Percentiles rank a stretch among this genome's conserved stretches.
phyloP scores from a whole-genome alignment of 1,139 yeast species.

The Protomyces lactucae-debilis region DNA sequence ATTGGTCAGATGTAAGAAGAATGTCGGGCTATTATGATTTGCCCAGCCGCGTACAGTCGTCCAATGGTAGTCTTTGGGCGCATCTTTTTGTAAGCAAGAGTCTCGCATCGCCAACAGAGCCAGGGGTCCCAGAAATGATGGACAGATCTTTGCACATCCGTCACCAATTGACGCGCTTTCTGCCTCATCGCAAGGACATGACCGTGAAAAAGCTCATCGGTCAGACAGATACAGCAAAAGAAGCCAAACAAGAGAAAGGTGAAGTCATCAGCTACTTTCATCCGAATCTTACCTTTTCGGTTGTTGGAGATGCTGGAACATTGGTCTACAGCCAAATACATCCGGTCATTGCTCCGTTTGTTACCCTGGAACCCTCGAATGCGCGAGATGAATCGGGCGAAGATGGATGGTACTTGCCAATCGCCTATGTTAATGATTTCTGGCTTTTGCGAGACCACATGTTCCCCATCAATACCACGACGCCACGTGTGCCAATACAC shows the following conservation, averaged over 20 bases:
- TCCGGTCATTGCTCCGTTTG: conserved; percentile 34
- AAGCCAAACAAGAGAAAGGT: not conserved
- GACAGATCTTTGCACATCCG: conserved; percentile 29
- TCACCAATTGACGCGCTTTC: conserved; percentile 36
- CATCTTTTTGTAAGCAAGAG: conserved; percentile 35
- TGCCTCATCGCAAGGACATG: conserved; percentile 37
- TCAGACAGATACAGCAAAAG: conserved; percentile 32
- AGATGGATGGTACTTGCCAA: conserved; percentile 38
- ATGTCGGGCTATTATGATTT: not conserved
- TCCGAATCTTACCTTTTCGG: conserved; percentile 39
- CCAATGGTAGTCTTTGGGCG: conserved; percentile 39
- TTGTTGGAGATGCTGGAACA: conserved; percentile 33
- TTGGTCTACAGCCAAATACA: conserved; percentile 31
- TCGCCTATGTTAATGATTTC: conserved; percentile 41
- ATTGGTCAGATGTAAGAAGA: conserved; percentile 15
- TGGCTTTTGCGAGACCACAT: conserved; percentile 43
- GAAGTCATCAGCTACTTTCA: conserved; percentile 40
- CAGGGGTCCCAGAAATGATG: conserved; percentile 34
- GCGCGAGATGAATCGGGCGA: conserved; percentile 37
- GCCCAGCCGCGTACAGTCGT: conserved; percentile 26
- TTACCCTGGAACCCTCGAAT: conserved; percentile 36
- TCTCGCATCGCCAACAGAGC: conserved; percentile 28
- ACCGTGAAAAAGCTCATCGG: conserved; percentile 35
- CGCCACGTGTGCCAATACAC: conserved; percentile 36
- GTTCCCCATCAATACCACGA: conserved; percentile 38